Base-by-base conservation (phyloP, 2,329 filamentous ascomycete genomes). In the Xylariaceae sp. region DNA sequence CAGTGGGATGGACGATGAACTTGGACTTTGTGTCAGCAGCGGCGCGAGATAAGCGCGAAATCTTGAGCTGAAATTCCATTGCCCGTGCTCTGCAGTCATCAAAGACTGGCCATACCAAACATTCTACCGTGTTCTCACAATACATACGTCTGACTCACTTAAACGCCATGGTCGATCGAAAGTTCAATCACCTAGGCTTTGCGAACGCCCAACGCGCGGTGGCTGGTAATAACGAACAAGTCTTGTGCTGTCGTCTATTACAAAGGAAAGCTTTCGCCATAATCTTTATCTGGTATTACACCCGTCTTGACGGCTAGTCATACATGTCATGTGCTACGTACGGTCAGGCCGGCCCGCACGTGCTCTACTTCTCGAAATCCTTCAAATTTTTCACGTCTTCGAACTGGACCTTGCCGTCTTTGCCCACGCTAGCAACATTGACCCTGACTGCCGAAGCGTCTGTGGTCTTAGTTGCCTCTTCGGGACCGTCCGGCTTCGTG, bases 341-440 rank as follows among this genome's bases (percentile, higher is more conserved):
- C 22, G 11, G 29, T 19, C n/a, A n/a, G 37, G 11, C 30, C 16
- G 26, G 32, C 42, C 39, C 37, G 26, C 17, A 19, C 26, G 19
- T 22, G n/a, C 4, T 40, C 45, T 31, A 50, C 37, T 56, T 59
- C 42, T 57, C 68, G 57, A 77, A 75, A 41, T 79, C 72, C 53
- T 78, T 78, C 31, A 81, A 59, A 37, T 76, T 72, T 55, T 76
- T 78, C n/a, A 64, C 64, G 35, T 80, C 76, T 53, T 81, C 72
- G 53, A 88, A 81, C 29, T 71, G 69, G n/a, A 84, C 81, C 61
- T 84, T 85, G 15, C 83, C 83, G 49, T 81, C 77, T 51, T 71
- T 68, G 13, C 68, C 68, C 22, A 82, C 72, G 29, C 67, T 74
- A 0, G 79, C 79, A 33, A 84, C 66, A 40, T 76, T 73, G 36